A percentile compares a stretch with the other conserved stretches of the same genome.
phyloP scores from a whole-genome alignment of 805 yeast genomes.

The Lipomyces yamanashiensis region DNA sequence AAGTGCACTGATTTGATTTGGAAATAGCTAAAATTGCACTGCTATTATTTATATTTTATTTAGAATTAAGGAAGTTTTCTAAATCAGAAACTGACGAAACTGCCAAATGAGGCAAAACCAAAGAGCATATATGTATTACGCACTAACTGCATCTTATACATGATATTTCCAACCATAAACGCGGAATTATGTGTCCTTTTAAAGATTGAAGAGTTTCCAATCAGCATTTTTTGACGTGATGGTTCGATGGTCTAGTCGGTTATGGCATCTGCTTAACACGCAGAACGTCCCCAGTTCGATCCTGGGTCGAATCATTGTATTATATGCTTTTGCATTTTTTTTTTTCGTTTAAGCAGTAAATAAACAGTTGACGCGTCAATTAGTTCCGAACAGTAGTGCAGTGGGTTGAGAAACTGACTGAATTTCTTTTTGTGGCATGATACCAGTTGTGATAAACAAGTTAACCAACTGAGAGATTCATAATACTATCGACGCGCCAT shows the following conservation, averaged over 20 bases:
- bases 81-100: neutral
- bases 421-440: too few species aligned
- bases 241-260: constrained; percentile 99
- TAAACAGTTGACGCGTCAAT: too few species aligned
- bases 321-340: constrained; percentile 38
- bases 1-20: too few species aligned
- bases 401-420: too few species aligned
- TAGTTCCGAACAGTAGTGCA: too few species aligned
- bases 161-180: neutral
- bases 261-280: constrained; percentile 99
- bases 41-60: too few species aligned
- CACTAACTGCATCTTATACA: too few species aligned
- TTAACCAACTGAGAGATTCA: too few species aligned
- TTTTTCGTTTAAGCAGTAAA: neutral
- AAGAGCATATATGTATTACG: too few species aligned
- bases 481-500: too few species aligned
- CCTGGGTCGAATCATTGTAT: constrained; percentile 97
- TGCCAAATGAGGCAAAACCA: neutral
- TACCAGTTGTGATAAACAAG: too few species aligned
- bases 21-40: too few species aligned
- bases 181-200: neutral
- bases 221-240: constrained; percentile 9
- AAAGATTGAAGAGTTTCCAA: neutral
- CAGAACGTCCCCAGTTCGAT: constrained; percentile 99
- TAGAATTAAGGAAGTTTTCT: neutral